phyloP scores from a whole-genome alignment of 1,284 basidiomycete genomes.

The Moesziomyces antarcticus region DNA sequence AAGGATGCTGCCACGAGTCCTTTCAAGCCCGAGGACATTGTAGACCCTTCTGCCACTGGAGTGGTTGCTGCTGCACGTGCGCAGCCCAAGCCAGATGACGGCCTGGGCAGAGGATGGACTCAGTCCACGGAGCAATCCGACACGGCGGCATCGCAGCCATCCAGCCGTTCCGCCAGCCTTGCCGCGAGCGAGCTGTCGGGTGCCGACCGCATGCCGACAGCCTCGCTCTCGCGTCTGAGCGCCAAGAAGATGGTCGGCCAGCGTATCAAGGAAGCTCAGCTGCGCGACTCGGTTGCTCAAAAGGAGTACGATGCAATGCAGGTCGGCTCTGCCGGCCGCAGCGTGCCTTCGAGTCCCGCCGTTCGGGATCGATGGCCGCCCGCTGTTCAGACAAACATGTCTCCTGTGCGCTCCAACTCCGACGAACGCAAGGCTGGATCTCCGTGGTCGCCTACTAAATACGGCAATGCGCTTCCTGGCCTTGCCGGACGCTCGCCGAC shows the following conservation, averaged over 20 bases:
- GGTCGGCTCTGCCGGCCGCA: constrained; percentile 24
- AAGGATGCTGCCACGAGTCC: constrained; percentile 54
- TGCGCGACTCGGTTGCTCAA: constrained; percentile 39
- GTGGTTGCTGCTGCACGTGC: constrained; percentile 3
- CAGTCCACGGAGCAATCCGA: constrained; percentile 14
- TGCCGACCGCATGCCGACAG: constrained; percentile 49
- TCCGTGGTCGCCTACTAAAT: constrained; percentile 46
- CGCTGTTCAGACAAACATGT: constrained; percentile 15
- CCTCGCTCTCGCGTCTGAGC: constrained; percentile 54
- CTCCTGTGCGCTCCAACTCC: constrained; percentile 18
- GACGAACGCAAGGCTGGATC: constrained; percentile 28
- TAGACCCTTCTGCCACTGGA: constrained; percentile 5
- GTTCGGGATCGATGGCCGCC: constrained; percentile 50
- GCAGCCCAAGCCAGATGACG: constrained; percentile 17
- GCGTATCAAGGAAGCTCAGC: constrained; percentile 58
- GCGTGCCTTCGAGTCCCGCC: constrained; percentile 33
- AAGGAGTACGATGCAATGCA: constrained; percentile 37
- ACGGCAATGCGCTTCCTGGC: constrained; percentile 48
- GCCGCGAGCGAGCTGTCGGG: constrained; percentile 18
- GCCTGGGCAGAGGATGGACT: constrained; percentile 32
- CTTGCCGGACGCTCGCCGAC: constrained; percentile 38
- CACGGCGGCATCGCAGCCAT: constrained; percentile 11
- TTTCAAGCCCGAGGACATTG: constrained; percentile 43
- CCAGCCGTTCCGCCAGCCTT: constrained; percentile 22
- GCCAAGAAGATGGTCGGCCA: constrained; percentile 60